Evolutionary conservation across 2,329 filamentous ascomycete species (phyloP), one percentile per base, ranked within the genome.

Genomic region (Colletotrichum sp.): DNA sequence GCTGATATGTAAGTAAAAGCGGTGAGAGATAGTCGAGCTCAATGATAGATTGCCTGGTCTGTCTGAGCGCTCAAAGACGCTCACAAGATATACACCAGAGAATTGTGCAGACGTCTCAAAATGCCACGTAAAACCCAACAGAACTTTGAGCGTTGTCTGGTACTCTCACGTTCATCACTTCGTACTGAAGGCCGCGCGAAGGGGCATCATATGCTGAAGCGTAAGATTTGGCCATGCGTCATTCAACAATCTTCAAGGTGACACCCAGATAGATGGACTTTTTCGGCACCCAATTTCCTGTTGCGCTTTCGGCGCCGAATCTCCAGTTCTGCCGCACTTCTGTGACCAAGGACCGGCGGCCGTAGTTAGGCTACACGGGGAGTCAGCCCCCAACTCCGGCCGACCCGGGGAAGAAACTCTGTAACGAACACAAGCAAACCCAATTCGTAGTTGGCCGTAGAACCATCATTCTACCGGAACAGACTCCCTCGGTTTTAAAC

Each of bases 321-420:
- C 11, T 13, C 16, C 29, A 7, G 21, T 54, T 21, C 38, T 27
- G 8, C 29, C 11, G 63, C 38, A 11, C 16, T 18, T n/a, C 5
- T 29, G 8, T 21, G 8, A 8, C n/a, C 33, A n/a, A 33, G 24
- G 31, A 21, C 11, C 21, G 43, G 34, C 31, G 27, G n/a, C 27
- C 15, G 13, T 21, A 15, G 8, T 18, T 15, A 6, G 33, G 61
- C 67, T 43, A 62, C 13, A 36, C 62, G 55, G 62, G 71, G 55
- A 71, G 18, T 67, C 51, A 13, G 51, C 21, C 13, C 5, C 29
- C 29, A 36, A 66, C 34, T 31, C 71, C 62, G 51, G 15, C 71
- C 71, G 68, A 73, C 62, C 13, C 33, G 61, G 15, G 27, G n/a
- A 18, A 24, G 29, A 47, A 63, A 71, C 71, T 71, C 43, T 73